These are phyloP conservation scores for Aspergillus coremiiformis DNA, from an alignment of 495 filamentous ascomycete species.

Conservation along the genomic window DNA sequence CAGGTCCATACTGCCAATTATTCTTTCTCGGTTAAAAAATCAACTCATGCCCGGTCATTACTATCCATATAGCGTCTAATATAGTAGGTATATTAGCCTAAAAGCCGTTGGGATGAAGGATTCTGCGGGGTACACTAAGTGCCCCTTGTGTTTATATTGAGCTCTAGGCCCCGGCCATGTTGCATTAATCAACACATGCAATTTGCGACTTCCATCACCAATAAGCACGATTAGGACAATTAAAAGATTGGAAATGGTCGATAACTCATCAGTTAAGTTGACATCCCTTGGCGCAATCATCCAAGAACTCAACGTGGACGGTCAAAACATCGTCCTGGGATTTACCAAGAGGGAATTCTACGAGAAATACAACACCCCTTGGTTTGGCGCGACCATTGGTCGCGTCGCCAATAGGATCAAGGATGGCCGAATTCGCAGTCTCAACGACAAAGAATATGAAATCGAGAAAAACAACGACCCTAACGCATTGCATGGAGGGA, in stretches of 20 bases:
- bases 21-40: not conserved
- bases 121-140: not conserved
- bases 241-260: constrained; percentile 7
- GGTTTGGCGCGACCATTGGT: constrained; percentile 91
- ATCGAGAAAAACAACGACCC: constrained; percentile 67
- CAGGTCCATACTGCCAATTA: too few relatives aligned
- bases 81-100: not conserved
- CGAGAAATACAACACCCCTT: constrained; percentile 61
- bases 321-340: constrained; percentile 76
- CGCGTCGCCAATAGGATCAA: constrained; percentile 84
- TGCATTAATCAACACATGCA: not conserved
- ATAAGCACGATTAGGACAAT: not conserved
- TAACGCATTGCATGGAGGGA: constrained; percentile 79
- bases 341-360: constrained; percentile 72
- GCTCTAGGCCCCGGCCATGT: not conserved
- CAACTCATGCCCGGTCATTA: not conserved
- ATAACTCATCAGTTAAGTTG: constrained; percentile 46
- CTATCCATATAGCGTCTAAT: not conserved
- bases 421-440: constrained; percentile 55
- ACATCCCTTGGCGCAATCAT: constrained; percentile 83
- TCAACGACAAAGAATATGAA: constrained; percentile 66
- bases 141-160: not conserved
- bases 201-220: not conserved
- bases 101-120: not conserved
- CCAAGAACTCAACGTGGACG: constrained; percentile 68